Base-by-base conservation (phyloP, 2,329 filamentous ascomycete genomes). In the Acrodontium crateriforme region DNA sequence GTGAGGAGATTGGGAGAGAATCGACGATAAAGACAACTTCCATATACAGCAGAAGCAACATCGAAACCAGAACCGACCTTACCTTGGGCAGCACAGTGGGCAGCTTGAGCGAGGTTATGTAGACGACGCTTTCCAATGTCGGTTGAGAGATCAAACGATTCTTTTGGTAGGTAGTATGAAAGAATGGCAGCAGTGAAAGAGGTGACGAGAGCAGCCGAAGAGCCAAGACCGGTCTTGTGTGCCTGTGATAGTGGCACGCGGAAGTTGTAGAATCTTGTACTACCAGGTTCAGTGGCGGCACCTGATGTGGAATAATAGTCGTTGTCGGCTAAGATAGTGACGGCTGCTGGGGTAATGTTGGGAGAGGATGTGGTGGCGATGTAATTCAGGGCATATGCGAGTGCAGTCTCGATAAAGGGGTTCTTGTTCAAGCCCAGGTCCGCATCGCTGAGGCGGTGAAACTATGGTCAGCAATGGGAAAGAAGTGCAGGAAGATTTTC, bases 51-150 rank as follows among this genome's bases (percentile, higher is more conserved):
- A 15, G 80, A 77, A 0, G 87, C 89, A 28, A 98, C 79, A 51
- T 98, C 89, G 52, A 98, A 98, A 12, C 89, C 89, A 1, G 80
- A 89, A 27, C 89, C 89, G 11, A 98, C 76, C 56, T 98, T 98
- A 14, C 89, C 89, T 59, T 98, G 89, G 0, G 89, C 89, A 2
- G 87, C 83, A 50, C 87, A 94, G 59, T 98, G 89, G 3, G 83
- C 78, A 1, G 81, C 80, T 61, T 98, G 89, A 0, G 87, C 78
- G 27, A 98, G 74, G 56, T 95, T 95, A 61, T 98, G 89, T 29
- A 94, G 67, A 27, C 68, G 69, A 16, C 62, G 60, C 40, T 65
- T 65, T 27, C 74, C 71, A 1, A 56, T 40, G 1, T 64, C 57
- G 25, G 65, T 62, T 25, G 55, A 24, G 29, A 84, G 47, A 54